Conservation (phyloP, 2,329 filamentous ascomycete genomes). For the Neofusicoccum parvum region DNA sequence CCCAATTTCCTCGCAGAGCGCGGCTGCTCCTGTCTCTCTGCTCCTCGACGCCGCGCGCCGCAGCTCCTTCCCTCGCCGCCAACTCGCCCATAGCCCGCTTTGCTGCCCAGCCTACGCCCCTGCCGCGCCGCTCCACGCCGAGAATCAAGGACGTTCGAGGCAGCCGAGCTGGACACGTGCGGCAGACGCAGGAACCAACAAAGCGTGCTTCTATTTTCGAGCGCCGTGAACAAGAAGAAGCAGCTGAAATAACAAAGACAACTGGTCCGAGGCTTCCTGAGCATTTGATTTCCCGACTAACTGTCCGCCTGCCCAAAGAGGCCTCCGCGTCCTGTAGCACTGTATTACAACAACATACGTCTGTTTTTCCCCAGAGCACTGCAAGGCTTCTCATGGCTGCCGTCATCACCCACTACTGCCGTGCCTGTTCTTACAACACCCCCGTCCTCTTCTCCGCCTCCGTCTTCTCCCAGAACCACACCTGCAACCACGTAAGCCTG, state of each 20-base stretch:
- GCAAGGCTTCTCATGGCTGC: constrained; percentile 34
- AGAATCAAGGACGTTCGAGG: constrained; percentile 18
- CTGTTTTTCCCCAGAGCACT: not conserved
- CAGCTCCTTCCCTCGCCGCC: not conserved
- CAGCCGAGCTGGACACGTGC: constrained; percentile 9
- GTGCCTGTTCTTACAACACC: constrained; percentile 40
- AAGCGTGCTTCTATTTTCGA: not conserved
- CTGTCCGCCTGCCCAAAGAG: constrained; percentile 4
- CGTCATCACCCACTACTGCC: constrained; percentile 42
- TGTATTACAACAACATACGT: constrained; percentile 10
- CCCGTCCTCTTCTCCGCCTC: constrained; percentile 44
- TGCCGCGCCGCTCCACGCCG: constrained; percentile 1
- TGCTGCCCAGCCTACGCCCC: not conserved
- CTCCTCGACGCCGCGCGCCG: not conserved
- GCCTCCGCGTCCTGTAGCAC: not conserved
- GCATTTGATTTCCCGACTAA: constrained; percentile 1
- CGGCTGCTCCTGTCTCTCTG: no score
- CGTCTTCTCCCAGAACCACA: constrained; percentile 48
- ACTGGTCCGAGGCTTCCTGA: constrained; percentile 13
- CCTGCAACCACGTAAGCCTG: constrained; percentile 50
- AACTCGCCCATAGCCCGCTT: not conserved
- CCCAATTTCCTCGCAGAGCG: not conserved
- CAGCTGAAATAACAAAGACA: not conserved
- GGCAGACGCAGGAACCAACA: not conserved
- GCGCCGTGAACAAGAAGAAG: not conserved